phyloP scores from a whole-genome alignment of 1,284 basidiomycete genomes.

The Cryptococcus sp. region DNA sequence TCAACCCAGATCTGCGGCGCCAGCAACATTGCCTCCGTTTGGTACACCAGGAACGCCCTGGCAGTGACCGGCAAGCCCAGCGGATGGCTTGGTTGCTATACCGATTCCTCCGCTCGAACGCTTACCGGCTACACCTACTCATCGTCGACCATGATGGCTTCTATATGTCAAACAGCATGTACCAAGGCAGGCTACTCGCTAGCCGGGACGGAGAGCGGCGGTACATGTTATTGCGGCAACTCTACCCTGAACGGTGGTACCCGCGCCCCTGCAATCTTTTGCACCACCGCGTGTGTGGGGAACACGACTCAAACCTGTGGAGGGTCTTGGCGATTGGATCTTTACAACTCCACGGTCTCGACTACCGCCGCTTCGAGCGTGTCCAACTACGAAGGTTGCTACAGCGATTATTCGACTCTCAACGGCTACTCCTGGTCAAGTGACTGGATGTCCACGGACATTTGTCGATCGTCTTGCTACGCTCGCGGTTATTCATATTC shows the following conservation, averaged over 20 bases:
- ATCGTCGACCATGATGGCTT: conserved; percentile 10
- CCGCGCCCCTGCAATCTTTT: background rate
- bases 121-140: conserved; percentile 8
- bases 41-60: background rate
- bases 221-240: conserved; percentile 29
- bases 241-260: background rate
- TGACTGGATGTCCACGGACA: background rate
- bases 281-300: background rate
- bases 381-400: background rate
- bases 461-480: background rate
- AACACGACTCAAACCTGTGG: background rate
- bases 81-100: too few species aligned
- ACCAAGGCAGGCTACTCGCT: conserved; percentile 19
- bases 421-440: background rate
- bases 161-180: conserved; percentile 17
- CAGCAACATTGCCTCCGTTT: background rate
- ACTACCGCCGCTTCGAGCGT: too few species aligned
- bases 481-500: background rate
- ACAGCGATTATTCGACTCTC: background rate
- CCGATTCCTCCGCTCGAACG: too few species aligned
- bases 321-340: too few species aligned
- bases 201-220: conserved; percentile 23
- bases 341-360: too few species aligned
- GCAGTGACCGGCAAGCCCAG: too few species aligned
- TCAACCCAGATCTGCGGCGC: conserved; percentile 2